Base-by-base conservation (phyloP, 108 stramenopile species). In the Mediolabrus comicus region DNA sequence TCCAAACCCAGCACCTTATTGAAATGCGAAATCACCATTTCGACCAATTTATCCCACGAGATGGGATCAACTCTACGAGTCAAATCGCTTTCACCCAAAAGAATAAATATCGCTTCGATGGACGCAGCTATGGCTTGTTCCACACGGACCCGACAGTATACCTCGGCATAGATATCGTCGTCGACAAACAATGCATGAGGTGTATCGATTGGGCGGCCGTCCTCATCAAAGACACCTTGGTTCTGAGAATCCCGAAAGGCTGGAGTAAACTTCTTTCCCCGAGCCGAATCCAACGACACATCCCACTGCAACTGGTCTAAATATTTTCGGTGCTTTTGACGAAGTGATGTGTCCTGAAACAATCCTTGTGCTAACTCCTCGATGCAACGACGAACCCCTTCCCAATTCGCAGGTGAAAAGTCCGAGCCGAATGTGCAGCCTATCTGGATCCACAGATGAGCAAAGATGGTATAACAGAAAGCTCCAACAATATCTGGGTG, bases 21-120 rank as follows among this genome's bases (percentile, higher is more conserved):
- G 4, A 16, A 11, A 28, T 27, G 27, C 0, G 25, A 28, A 26
- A 53, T 53, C 0, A 24, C 3, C 53, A 53, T 53, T 9, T 24
- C 53, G 0, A 53, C 9, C 25, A 53, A 2, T 22, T 53, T 53
- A 11, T 53, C 53, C 53, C 53, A 53, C 0, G 53, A 53, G 0
- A 53, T 11, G 3, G 53, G 53, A 24, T 53, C 53, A 0, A 2
- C 6, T 1, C 2, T 7, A n/a, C 0, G 14, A 53, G 53, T n/a
- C n/a, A n/a, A n/a, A 32, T 34, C 52, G 0, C 52, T 53, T 17
- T 65, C 52, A 19, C 65, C 65, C 31, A 65, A 51, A 0, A 51
- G 27, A 13, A 32, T 13, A 52, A 65, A 65, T 8, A 65, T 33
- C 2, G 65, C 53, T 39, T 39, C 39, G 12, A 65, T 65, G 1